A percentile compares a stretch with the other conserved stretches of the same genome.
phyloP scores from a whole-genome alignment of 2,329 filamentous ascomycete genomes.

The Alternaria conjuncta region DNA sequence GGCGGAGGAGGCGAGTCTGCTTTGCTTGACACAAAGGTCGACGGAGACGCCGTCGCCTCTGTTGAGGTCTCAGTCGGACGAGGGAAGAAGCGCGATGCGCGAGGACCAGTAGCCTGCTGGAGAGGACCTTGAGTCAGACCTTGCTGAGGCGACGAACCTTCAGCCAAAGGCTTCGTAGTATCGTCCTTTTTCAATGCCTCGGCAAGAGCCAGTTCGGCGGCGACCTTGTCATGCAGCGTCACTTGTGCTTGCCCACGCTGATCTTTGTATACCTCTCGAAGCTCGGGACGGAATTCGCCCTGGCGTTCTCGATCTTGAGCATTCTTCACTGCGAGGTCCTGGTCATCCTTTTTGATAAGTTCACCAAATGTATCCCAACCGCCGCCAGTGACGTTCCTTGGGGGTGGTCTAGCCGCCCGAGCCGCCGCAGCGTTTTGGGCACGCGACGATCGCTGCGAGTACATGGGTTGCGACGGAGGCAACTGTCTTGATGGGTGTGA shows the following conservation, averaged over 20 bases:
- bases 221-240: conserved; percentile 36
- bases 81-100: conserved; percentile 49
- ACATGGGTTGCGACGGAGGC: conserved; percentile 29
- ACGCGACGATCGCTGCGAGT: conserved; percentile 22
- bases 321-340: conserved; percentile 28
- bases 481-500: conserved; percentile 24
- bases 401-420: conserved; percentile 28
- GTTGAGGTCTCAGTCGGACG: conserved; percentile 33
- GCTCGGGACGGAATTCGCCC: conserved; percentile 41
- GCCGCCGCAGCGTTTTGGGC: conserved; percentile 17
- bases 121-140: conserved; percentile 26
- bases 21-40: conserved; percentile 25
- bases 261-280: conserved; percentile 43
- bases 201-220: conserved; percentile 17
- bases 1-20: conserved; percentile 57
- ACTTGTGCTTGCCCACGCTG: conserved; percentile 37
- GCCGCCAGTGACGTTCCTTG: conserved; percentile 38
- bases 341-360: conserved; percentile 41
- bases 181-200: conserved; percentile 37
- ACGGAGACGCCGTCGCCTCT: conserved; percentile 28
- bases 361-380: conserved; percentile 43
- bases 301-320: conserved; percentile 37
- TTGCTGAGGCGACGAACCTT: conserved; percentile 32
- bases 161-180: conserved; percentile 24
- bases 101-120: conserved; percentile 34